These are phyloP conservation scores for Mariannaea elegans DNA, from an alignment of 2,329 filamentous ascomycete genomes.

Conservation along the genomic window DNA sequence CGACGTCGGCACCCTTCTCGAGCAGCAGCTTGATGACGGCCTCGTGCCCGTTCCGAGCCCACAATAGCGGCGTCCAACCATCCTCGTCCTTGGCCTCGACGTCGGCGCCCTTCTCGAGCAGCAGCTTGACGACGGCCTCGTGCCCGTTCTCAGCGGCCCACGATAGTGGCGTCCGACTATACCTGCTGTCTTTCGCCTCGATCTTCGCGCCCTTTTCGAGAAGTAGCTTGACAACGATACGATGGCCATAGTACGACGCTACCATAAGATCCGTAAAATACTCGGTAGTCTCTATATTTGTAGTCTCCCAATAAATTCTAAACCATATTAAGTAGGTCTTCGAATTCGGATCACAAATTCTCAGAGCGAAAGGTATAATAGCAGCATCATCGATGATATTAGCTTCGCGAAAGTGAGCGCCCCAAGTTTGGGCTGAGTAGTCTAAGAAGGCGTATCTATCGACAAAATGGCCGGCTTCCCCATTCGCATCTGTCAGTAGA, in stretches of 20 bases:
- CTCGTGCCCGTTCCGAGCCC: too few relatives aligned
- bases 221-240: too few relatives aligned
- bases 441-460: constrained; percentile 8
- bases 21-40: too few relatives aligned
- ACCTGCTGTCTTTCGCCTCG: too few relatives aligned
- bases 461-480: neutral
- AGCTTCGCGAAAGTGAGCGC: constrained; percentile 31
- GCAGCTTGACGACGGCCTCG: too few relatives aligned
- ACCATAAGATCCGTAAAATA: neutral
- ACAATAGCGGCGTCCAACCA: too few relatives aligned
- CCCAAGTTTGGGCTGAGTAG: constrained; percentile 37
- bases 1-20: too few relatives aligned
- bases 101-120: too few relatives aligned
- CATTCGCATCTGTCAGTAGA: neutral
- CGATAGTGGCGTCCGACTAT: too few relatives aligned
- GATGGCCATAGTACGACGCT: neutral
- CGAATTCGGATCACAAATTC: constrained; percentile 24
- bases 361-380: constrained; percentile 4
- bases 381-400: constrained; percentile 7
- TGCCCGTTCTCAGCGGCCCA: too few relatives aligned
- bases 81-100: too few relatives aligned
- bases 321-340: constrained; percentile 4
- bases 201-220: too few relatives aligned
- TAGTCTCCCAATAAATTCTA: neutral
- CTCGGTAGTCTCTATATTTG: neutral